Evolutionary conservation across 192 early-diverging fungal species (phyloP).

Genomic region (Gigaspora rosea): DNA sequence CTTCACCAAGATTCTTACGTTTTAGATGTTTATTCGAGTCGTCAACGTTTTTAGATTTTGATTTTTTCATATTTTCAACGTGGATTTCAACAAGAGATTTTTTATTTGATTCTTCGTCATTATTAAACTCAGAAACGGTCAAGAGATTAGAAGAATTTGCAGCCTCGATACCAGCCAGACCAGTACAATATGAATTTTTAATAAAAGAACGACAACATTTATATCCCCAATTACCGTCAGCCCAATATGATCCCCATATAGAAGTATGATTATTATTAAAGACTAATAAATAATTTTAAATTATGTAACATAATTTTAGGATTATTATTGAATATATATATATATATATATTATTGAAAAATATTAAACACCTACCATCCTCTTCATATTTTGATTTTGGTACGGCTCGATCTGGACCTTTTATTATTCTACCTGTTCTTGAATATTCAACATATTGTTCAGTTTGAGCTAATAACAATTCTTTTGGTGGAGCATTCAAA

Average conservation of each 20-base stretch:
- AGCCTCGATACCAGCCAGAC: conserved; percentile 75
- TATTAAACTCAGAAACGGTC: neutral
- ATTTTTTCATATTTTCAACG: conserved; percentile 35
- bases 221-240: conserved; percentile 94
- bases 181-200: conserved; percentile 89
- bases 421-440: conserved; percentile 82
- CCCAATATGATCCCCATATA: conserved; percentile 97
- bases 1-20: conserved; percentile 54
- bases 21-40: conserved; percentile 35
- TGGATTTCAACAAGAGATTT: conserved; percentile 43
- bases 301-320: neutral
- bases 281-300: conserved; percentile 43
- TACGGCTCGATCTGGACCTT: conserved; percentile 79
- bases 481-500: conserved; percentile 84
- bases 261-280: conserved; percentile 78
- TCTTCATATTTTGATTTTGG: conserved; percentile 88
- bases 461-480: conserved; percentile 86
- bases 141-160: conserved; percentile 44
- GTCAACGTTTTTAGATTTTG: conserved; percentile 36
- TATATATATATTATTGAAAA: neutral
- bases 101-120: neutral
- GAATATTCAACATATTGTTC: conserved; percentile 98
- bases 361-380: conserved; percentile 60
- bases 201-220: conserved; percentile 84
- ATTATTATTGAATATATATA: neutral